phyloP scores from a whole-genome alignment of 208 protist species.

The Trypanosoma rangeli region DNA sequence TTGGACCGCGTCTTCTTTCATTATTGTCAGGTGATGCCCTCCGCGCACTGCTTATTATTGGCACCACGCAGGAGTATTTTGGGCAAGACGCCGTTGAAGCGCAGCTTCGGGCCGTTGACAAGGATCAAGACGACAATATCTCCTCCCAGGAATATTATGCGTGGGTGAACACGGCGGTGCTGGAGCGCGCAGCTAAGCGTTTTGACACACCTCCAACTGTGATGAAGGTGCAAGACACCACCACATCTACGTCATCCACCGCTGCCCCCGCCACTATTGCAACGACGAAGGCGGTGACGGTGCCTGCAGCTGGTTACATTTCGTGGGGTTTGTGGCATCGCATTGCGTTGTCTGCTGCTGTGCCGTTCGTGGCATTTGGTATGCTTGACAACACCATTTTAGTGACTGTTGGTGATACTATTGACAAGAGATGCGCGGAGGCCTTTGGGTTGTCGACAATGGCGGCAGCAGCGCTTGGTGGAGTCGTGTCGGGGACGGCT shows the following conservation, averaged over 20 bases:
- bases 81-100: slow-evolving; percentile 62
- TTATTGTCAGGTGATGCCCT: slow-evolving; percentile 67
- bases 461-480: slow-evolving; percentile 77
- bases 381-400: slow-evolving; percentile 83
- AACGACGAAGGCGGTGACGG: not conserved
- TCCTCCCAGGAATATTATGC: slow-evolving; percentile 73
- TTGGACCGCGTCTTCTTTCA: slow-evolving; percentile 49
- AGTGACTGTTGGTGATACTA: slow-evolving; percentile 72
- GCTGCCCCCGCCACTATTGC: not conserved
- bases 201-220: not conserved
- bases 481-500: slow-evolving; percentile 76
- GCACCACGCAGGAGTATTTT: slow-evolving; percentile 83
- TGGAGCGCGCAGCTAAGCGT: slow-evolving; percentile 27
- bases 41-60: slow-evolving; percentile 77
- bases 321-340: slow-evolving; percentile 46
- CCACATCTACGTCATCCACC: not conserved
- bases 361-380: slow-evolving; percentile 88
- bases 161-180: slow-evolving; percentile 52
- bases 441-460: slow-evolving; percentile 67
- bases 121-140: slow-evolving; percentile 68
- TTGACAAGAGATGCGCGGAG: slow-evolving; percentile 69
- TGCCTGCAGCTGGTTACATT: slow-evolving; percentile 33
- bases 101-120: slow-evolving; percentile 76
- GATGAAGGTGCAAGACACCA: slow-evolving; percentile 5
- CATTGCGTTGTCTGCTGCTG: slow-evolving; percentile 45